These are phyloP conservation scores for Tuber magnatum DNA, from an alignment of 495 filamentous ascomycete genomes.

Conservation along the genomic window DNA sequence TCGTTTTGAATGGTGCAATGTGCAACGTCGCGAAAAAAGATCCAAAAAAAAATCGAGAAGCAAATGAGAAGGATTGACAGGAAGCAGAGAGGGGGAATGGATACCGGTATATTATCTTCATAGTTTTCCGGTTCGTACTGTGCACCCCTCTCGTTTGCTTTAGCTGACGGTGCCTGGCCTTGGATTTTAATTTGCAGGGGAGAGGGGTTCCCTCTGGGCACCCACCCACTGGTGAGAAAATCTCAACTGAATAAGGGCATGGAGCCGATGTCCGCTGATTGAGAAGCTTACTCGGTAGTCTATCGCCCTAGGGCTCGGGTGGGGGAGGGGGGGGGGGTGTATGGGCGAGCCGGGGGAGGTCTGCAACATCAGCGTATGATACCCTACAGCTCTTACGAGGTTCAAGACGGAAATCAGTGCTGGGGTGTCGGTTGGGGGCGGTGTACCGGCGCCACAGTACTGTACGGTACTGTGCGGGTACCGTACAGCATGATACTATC, in stretches of 20 bases:
- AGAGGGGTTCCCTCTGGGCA: background rate
- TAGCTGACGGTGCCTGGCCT: slow-evolving; percentile 1
- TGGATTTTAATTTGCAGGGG: background rate
- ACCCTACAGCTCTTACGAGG: background rate
- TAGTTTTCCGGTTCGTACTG: background rate
- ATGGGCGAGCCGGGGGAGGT: background rate
- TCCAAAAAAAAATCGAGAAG: background rate
- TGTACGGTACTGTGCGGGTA: too few relatives aligned
- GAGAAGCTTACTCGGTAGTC: background rate
- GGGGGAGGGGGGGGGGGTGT: background rate
- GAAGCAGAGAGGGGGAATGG: background rate
- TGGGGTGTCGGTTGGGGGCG: background rate
- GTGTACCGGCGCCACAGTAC: background rate
- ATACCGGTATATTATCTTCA: background rate
- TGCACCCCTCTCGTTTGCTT: background rate
- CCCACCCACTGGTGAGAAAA: background rate
- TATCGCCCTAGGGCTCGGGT: background rate
- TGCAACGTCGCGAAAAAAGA: background rate
- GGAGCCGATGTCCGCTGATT: background rate
- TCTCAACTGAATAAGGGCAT: background rate
- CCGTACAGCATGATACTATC: too few relatives aligned
- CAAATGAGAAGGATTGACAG: background rate
- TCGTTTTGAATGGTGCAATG: background rate
- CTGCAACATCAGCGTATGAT: background rate
- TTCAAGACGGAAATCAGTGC: background rate